phyloP scores from a whole-genome alignment of 2,329 filamentous ascomycete genomes.

The Hymenoscyphus fructigenus region DNA sequence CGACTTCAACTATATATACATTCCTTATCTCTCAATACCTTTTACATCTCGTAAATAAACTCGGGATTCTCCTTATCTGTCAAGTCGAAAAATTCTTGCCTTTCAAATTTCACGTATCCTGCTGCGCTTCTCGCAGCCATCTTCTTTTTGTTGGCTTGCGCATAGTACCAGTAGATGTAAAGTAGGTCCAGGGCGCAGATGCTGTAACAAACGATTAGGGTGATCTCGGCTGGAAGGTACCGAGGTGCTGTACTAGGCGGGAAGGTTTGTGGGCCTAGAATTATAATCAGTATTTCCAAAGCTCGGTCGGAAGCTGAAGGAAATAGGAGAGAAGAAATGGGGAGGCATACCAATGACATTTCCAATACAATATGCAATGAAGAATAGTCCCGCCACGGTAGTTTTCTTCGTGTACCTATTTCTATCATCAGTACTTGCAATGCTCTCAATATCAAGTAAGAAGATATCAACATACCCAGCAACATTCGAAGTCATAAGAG shows the following conservation, averaged over 20 bases:
- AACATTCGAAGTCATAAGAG: constrained; percentile 2
- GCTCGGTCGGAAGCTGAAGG: neutral
- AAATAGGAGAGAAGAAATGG: neutral
- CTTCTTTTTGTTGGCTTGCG: constrained; percentile 30
- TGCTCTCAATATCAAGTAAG: neutral
- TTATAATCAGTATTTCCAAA: neutral
- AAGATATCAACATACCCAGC: neutral
- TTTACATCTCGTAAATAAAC: constrained; percentile 29
- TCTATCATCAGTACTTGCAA: neutral
- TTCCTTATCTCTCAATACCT: neutral
- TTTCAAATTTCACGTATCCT: constrained; percentile 31
- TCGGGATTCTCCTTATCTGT: constrained; percentile 36
- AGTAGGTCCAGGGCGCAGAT: neutral
- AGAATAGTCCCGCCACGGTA: neutral
- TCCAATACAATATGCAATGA: neutral
- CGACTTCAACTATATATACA: too few species aligned
- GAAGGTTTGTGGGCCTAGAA: constrained; percentile 2
- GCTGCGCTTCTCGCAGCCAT: constrained; percentile 22
- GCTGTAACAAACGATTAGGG: neutral
- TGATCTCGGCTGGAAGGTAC: neutral
- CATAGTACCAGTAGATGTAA: neutral
- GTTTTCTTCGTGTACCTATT: constrained; percentile 2
- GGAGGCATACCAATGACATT: neutral
- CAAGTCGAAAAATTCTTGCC: constrained; percentile 36
- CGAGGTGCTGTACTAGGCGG: neutral